Evolutionary conservation across 2,329 filamentous ascomycete species (phyloP).

Genomic region (Colletotrichum gloeosporioides): DNA sequence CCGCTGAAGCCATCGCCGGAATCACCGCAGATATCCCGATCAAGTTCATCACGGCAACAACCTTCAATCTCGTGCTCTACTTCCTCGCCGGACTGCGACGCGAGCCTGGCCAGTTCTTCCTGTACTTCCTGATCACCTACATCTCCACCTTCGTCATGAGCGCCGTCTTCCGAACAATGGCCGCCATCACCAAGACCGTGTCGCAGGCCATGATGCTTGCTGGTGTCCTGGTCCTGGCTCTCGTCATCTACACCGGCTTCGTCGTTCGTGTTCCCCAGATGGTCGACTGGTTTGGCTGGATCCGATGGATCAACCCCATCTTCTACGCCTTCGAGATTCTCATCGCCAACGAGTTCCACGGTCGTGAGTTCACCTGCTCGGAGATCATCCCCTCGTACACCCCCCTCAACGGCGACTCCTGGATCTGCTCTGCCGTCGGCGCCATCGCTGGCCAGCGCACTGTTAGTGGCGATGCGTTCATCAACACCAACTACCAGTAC

Average conservation of each 20-base stretch:
- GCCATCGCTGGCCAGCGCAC: slow-evolving; percentile 56
- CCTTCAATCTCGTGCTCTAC: slow-evolving; percentile 64
- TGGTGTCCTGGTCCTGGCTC: slow-evolving; percentile 60
- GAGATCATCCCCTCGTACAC: slow-evolving; percentile 52
- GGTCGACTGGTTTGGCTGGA: slow-evolving; percentile 78
- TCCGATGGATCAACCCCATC: slow-evolving; percentile 76
- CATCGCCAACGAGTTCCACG: slow-evolving; percentile 75
- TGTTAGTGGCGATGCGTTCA: slow-evolving; percentile 67
- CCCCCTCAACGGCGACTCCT: slow-evolving; percentile 47
- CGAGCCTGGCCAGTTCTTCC: slow-evolving; percentile 73
- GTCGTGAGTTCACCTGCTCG: slow-evolving; percentile 61
- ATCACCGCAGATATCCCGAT: slow-evolving; percentile 62
- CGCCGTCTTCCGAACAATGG: slow-evolving; percentile 78
- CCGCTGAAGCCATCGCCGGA: slow-evolving; percentile 58
- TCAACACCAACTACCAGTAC: slow-evolving; percentile 61
- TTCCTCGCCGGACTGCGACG: slow-evolving; percentile 60
- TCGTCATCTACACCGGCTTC: slow-evolving; percentile 68
- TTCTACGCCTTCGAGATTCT: slow-evolving; percentile 77
- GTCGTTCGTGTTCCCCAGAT: slow-evolving; percentile 58
- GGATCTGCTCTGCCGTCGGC: slow-evolving; percentile 59
- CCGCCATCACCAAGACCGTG: slow-evolving; percentile 70
- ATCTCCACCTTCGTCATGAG: slow-evolving; percentile 74
- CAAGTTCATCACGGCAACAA: slow-evolving; percentile 55
- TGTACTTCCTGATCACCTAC: slow-evolving; percentile 76
- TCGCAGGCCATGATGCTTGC: slow-evolving; percentile 61